Base-by-base conservation (phyloP, 176 grass and related monocot genomes). In the Lolium multiflorum region DNA sequence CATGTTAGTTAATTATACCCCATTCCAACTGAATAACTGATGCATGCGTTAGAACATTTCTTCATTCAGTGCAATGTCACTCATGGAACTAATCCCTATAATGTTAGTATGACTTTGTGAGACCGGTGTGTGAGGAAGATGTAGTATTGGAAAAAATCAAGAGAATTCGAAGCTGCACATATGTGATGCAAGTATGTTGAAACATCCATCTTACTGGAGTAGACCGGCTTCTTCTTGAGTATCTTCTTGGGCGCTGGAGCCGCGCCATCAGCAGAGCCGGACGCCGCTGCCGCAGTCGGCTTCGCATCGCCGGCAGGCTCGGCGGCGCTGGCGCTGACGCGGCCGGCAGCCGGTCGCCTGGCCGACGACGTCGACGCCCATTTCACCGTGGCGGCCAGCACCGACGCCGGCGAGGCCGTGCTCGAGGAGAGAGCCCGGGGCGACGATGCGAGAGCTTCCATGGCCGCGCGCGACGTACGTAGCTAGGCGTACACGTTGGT, bases 191-290 rank as follows among this genome's bases (percentile, higher is more conserved):
- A 47, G 8, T 47, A 47, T 47, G 10, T 11, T 10, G 46, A 1
- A 9, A 10, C 46, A 47, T 47, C 46, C 13, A 1, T 62, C 38
- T 85, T 86, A 93, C 93, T 98, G 25, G 95, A 95, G 86, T 89
- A 95, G 2, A 92, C 93, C 1, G 95, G 93, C 80, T 98, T 98
- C 91, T 89, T 98, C 85, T 91, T 88, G 7, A 91, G 70, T 26
- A 88, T 41, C 51, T 84, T 91, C 81, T 91, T 91, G 3, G 89
- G 89, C 43, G 88, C 91, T n/a, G 82, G 37, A 0, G 85, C 1
- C 7, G 28, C 58, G 14, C n/a, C 56, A 20, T 49, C 73, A 1
- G 48, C 50, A 4, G 47, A 52, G 2, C 41, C 7, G 41, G 41
- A 44, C 41, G 41, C 46, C 8, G 68, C 69, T 0, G 44, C 4